Percentiles rank a stretch among this genome's conserved stretches.
phyloP scores from a whole-genome alignment of 257 asterid species.

The Osmanthus fragrans region DNA sequence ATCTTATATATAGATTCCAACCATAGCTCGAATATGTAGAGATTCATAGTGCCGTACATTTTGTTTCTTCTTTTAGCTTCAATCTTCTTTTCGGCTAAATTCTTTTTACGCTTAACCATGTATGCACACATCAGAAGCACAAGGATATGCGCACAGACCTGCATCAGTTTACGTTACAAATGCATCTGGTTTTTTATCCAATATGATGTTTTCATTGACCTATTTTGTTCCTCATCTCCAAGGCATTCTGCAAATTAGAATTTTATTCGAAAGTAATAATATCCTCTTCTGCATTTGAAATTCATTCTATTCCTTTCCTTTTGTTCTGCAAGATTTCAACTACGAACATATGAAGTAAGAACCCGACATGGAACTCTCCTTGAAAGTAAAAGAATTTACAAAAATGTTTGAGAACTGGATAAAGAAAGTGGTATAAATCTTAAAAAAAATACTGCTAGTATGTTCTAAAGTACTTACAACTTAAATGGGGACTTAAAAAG shows the following conservation, averaged over 20 bases:
- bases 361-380: neutral
- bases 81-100: too few relatives aligned
- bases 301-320: neutral
- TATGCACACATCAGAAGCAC: too few relatives aligned
- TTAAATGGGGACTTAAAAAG: neutral
- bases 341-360: neutral
- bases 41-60: neutral
- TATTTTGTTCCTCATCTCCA: too few relatives aligned
- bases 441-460: neutral
- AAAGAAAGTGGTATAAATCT: neutral
- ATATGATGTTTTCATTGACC: too few relatives aligned
- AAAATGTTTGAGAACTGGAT: neutral
- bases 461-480: conserved; percentile 15
- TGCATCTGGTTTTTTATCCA: too few relatives aligned
- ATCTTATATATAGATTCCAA: conserved; percentile 27
- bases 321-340: neutral
- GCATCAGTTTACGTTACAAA: neutral
- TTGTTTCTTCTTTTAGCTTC: neutral
- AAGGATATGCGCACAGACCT: neutral
- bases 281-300: neutral
- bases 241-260: too few relatives aligned
- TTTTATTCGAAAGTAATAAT: too few relatives aligned
- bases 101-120: too few relatives aligned
- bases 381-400: neutral
- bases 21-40: conserved; percentile 24